These are phyloP conservation scores for Ceratobasidium sp. DNA, from an alignment of 1,284 basidiomycete genomes.

Conservation along the genomic window DNA sequence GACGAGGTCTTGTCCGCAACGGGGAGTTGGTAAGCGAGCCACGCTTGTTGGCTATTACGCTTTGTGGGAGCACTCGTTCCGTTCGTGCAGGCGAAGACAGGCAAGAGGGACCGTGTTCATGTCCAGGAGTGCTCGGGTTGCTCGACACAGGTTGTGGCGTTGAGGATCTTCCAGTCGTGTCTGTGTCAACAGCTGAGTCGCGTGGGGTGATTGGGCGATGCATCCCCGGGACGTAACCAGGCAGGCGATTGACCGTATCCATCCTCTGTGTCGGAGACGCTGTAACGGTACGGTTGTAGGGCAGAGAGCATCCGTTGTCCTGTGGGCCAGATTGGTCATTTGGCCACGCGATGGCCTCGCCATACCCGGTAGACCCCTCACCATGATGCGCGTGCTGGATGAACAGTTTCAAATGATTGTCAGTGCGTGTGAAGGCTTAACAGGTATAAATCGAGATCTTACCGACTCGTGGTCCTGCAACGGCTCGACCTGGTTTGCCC, in stretches of 20 bases:
- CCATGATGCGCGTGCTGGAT: conserved; percentile 32
- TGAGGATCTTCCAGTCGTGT: conserved; percentile 19
- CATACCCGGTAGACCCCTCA: conserved; percentile 28
- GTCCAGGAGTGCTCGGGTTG: not conserved
- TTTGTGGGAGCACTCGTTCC: conserved; percentile 29
- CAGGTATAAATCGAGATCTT: conserved; percentile 26
- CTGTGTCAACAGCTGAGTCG: conserved; percentile 55
- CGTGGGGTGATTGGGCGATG: conserved; percentile 82
- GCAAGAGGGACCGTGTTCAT: conserved; percentile 15
- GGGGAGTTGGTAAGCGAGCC: conserved; percentile 24
- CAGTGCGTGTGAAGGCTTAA: conserved; percentile 9
- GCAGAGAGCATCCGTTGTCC: conserved; percentile 14
- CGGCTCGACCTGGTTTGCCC: conserved; percentile 17
- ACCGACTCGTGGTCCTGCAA: conserved; percentile 43
- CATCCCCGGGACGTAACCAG: conserved; percentile 89
- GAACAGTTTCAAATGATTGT: not conserved
- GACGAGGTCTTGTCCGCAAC: conserved; percentile 20
- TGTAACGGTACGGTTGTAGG: conserved; percentile 60
- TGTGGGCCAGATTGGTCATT: conserved; percentile 42
- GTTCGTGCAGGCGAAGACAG: conserved; percentile 26
- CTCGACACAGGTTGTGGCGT: conserved; percentile 24
- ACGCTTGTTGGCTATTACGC: conserved; percentile 26
- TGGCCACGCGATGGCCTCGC: conserved; percentile 43
- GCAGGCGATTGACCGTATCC: conserved; percentile 69
- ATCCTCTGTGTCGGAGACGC: conserved; percentile 58